phyloP scores from a whole-genome alignment of 2,329 filamentous ascomycete genomes.

The Coleophoma cylindrospora region DNA sequence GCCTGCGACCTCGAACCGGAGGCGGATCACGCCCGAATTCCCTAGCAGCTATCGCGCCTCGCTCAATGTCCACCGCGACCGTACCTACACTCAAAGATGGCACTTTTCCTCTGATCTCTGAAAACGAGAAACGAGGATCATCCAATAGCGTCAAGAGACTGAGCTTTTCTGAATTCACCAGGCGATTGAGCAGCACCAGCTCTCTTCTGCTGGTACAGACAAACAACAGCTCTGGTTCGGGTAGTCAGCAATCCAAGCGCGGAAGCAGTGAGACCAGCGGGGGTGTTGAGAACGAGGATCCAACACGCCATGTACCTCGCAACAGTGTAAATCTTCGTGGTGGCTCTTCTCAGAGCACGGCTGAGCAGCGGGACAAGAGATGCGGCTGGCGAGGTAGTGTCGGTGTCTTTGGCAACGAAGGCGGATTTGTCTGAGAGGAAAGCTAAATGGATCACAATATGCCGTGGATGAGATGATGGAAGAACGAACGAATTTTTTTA shows the following conservation, averaged over 20 bases:
- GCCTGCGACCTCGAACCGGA: slow-evolving; percentile 19
- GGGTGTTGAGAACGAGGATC: not conserved
- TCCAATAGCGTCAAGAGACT: slow-evolving; percentile 50
- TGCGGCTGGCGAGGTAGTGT: slow-evolving; percentile 55
- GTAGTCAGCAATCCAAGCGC: slow-evolving; percentile 5
- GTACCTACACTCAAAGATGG: slow-evolving; percentile 14
- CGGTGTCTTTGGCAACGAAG: slow-evolving; percentile 47
- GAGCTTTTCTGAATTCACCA: slow-evolving; percentile 57
- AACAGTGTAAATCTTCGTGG: not conserved
- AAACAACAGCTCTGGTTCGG: slow-evolving; percentile 33
- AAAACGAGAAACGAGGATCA: slow-evolving; percentile 43
- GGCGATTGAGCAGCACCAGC: slow-evolving; percentile 55
- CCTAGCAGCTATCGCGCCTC: slow-evolving; percentile 18
- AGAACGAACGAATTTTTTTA: no score
- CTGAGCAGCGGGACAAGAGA: slow-evolving; percentile 26
- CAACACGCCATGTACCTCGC: not conserved
- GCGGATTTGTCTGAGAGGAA: slow-evolving; percentile 45
- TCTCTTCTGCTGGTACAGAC: slow-evolving; percentile 55
- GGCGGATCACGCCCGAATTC: slow-evolving; percentile 20
- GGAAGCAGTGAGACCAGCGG: slow-evolving; percentile 19
- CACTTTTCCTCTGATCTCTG: slow-evolving; percentile 2
- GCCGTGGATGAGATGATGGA: no score
- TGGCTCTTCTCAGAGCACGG: not conserved
- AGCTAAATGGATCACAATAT: no score
- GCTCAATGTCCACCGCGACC: slow-evolving; percentile 19